Conservation (phyloP, 352 stramenopile species). For the Pythium diclinum region DNA sequence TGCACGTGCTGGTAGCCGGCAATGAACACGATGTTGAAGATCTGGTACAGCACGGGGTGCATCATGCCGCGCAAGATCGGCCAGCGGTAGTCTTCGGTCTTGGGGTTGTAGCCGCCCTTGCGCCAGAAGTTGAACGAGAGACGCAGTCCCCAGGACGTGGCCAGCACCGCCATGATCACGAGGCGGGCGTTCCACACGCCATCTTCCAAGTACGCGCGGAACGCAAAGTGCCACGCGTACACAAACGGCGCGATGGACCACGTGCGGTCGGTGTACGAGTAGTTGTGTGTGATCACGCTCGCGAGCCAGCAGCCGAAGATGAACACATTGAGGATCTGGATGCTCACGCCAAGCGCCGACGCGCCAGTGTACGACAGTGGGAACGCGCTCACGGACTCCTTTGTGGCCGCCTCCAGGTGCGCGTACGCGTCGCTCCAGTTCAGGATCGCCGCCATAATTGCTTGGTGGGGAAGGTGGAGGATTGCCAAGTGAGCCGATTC, state of each 20-base stretch:
- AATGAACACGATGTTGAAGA: conserved; percentile 93
- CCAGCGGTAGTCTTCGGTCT: conserved; percentile 93
- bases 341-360: conserved; percentile 36
- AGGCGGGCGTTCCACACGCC: conserved; percentile 52
- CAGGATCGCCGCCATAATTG: conserved; percentile 24
- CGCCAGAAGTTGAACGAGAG: conserved; percentile 92
- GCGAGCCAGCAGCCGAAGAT: conserved; percentile 53
- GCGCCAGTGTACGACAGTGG: conserved; percentile 40
- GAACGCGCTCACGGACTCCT: conserved; percentile 32
- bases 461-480: background rate
- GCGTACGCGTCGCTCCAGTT: conserved; percentile 32
- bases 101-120: conserved; percentile 88
- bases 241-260: conserved; percentile 89
- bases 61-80: conserved; percentile 73
- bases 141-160: conserved; percentile 84
- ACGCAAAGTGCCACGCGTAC: conserved; percentile 83
- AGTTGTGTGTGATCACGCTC: conserved; percentile 79
- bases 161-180: conserved; percentile 74
- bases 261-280: conserved; percentile 91
- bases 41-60: conserved; percentile 75
- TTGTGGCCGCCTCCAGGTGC: conserved; percentile 32
- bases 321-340: conserved; percentile 46
- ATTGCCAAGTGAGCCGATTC: conserved; percentile 9
- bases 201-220: conserved; percentile 54
- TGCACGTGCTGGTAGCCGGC: conserved; percentile 87